phyloP scores from a whole-genome alignment of 345 rosid genomes.

The Hypericum perforatum region DNA sequence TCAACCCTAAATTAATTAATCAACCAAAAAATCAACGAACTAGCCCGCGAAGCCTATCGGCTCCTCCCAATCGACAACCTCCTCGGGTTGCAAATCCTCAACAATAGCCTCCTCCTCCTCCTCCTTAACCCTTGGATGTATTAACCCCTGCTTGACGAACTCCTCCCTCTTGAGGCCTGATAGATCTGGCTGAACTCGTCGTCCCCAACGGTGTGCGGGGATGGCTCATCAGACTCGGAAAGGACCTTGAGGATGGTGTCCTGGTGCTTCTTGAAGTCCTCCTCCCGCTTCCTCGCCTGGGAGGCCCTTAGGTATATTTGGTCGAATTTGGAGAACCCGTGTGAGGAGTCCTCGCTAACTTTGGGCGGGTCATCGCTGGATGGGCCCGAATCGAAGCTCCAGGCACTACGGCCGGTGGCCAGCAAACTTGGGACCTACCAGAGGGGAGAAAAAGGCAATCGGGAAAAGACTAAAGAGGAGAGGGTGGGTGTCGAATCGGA shows the following conservation, averaged over 20 bases:
- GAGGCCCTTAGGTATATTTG: constrained; percentile 70
- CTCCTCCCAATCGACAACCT: constrained; percentile 73
- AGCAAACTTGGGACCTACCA: neutral
- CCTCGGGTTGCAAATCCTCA: constrained; percentile 67
- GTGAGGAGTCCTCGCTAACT: constrained; percentile 70
- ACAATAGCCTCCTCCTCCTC: constrained; percentile 17
- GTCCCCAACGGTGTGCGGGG: constrained; percentile 31
- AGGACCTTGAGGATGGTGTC: constrained; percentile 67
- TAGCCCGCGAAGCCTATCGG: constrained; percentile 51
- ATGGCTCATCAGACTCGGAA: constrained; percentile 63
- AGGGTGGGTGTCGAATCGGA: too few species aligned
- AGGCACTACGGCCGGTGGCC: constrained; percentile 26
- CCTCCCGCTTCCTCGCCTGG: constrained; percentile 57
- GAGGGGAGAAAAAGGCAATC: constrained; percentile 1
- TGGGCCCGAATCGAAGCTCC: constrained; percentile 53
- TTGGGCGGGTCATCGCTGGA: constrained; percentile 83
- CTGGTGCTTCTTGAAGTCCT: constrained; percentile 66
- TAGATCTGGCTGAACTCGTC: constrained; percentile 81
- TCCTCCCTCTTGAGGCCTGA: constrained; percentile 77
- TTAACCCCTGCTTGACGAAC: constrained; percentile 60
- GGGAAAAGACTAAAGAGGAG: too few species aligned
- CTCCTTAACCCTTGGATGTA: constrained; percentile 33
- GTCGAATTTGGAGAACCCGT: constrained; percentile 65
- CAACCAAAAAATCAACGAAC: too few species aligned
- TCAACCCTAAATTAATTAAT: too few species aligned